phyloP scores from a whole-genome alignment of 73 alveolate species.

The Strombidium stylifer region DNA sequence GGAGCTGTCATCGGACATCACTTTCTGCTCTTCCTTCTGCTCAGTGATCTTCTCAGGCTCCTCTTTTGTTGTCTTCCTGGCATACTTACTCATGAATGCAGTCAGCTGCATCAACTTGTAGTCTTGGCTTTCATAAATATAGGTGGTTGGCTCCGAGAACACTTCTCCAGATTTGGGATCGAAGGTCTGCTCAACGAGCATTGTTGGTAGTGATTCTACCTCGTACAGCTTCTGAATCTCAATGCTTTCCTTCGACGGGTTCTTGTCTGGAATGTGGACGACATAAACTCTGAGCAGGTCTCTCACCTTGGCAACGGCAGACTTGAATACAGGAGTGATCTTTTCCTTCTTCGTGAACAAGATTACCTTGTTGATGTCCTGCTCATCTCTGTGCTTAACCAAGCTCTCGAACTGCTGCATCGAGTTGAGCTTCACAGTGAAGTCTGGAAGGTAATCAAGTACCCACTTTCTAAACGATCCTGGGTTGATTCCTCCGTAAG shows the following conservation, averaged over 20 bases:
- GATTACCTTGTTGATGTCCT: slow-evolving; percentile 1
- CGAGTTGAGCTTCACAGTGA: not conserved
- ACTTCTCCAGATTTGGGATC: too few relatives aligned
- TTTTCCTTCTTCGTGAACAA: slow-evolving; percentile 4
- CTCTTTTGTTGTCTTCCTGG: not conserved
- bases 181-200: too few relatives aligned
- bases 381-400: not conserved
- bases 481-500: not conserved
- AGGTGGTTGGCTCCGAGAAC: too few relatives aligned
- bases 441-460: slow-evolving; percentile 20
- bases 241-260: too few relatives aligned
- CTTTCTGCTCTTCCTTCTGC: not conserved
- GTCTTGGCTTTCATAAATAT: not conserved
- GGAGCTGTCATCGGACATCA: too few relatives aligned
- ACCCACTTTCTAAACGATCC: not conserved
- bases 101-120: slow-evolving; percentile 1
- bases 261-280: not conserved
- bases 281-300: slow-evolving; percentile 8
- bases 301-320: not conserved
- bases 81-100: not conserved
- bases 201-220: too few relatives aligned
- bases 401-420: not conserved
- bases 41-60: not conserved
- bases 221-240: too few relatives aligned
- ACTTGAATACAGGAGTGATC: slow-evolving; percentile 12